Evolutionary conservation across 805 yeast genomes (phyloP), one percentile per base, ranked within the genome.

Genomic region (Candida silvicultrix): DNA sequence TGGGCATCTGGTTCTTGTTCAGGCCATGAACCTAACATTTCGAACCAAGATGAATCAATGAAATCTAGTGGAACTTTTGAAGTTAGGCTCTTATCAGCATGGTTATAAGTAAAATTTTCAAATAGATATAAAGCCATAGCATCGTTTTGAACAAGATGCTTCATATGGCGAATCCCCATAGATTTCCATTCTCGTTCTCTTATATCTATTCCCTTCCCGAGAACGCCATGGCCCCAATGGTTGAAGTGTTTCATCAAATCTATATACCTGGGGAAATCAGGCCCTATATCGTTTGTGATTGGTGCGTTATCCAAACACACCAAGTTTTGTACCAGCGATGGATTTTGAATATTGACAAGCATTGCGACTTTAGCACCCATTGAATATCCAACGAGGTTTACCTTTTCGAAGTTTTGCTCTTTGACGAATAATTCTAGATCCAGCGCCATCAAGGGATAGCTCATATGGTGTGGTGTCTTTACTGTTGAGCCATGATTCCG

Each of bases 321-420:
- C 29, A 78, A 52, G 46, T 66, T 69, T 5, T 64, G 55, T 1
- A 76, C 64, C 15, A 57, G 45, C 2, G 60, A 65, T 0, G 73
- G 73, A 36, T 61, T 46, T 34, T 53, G 49, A 31, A 80, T 55
- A 0, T 76, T 62, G 1, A 69, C 67, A 41, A 71, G 45, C 73
- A 80, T 70, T 0, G 77, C 77, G 1, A 75, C 70, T 54, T 78
- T 79, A 4, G 81, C 84, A 1, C 86, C 86, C 77, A 80, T 73
- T 18, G 82, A 78, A 55, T 75, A 82, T 0, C 85, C 85, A 12
- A 72, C 47, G 4, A 73, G 43, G 35, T 67, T 58, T 5, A 69
- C 61, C 14, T 65, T 31, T 31, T 31, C 32, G 18, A 2, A 69
- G 56, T 22, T 49, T 14, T 46, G 45, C 11, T 43, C 38, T 15